A percentile compares a stretch with the other conserved stretches of the same genome.
phyloP scores from a whole-genome alignment of 2,329 filamentous ascomycete species.

The Hymenoscyphus albidus region DNA sequence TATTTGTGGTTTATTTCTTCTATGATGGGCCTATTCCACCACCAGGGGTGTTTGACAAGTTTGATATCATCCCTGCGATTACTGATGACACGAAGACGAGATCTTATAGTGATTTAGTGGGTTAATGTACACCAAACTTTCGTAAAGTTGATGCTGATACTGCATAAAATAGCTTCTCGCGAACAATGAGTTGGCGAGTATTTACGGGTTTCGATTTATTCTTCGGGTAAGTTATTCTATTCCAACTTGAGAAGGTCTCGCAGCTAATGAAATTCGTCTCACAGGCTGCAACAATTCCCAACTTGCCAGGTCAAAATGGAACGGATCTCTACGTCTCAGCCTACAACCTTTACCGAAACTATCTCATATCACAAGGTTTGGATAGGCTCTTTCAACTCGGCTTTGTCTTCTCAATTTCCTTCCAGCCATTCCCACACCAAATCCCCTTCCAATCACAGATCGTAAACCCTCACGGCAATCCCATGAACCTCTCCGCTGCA shows the following conservation, averaged over 20 bases:
- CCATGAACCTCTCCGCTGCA: conserved; percentile 26
- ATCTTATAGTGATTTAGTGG: conserved; percentile 36
- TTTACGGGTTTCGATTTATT: conserved; percentile 21
- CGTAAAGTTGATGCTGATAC: background rate
- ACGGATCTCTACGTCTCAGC: conserved; percentile 10
- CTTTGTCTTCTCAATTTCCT: conserved; percentile 10
- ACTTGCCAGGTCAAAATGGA: conserved; percentile 11
- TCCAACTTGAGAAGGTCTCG: background rate
- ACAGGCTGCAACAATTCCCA: conserved; percentile 14
- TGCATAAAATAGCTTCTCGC: background rate
- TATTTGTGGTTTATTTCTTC: conserved; percentile 36
- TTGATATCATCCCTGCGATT: conserved; percentile 17
- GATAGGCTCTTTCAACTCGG: conserved; percentile 3
- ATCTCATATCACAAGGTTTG: conserved; percentile 4
- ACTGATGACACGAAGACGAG: conserved; percentile 20
- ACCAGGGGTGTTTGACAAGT: conserved; percentile 26
- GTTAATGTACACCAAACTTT: background rate
- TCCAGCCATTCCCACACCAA: conserved; percentile 5
- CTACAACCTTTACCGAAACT: conserved; percentile 10
- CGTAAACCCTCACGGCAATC: conserved; percentile 19
- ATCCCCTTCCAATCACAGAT: background rate
- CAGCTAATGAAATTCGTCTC: background rate
- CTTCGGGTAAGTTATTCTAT: conserved; percentile 17
- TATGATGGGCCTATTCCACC: conserved; percentile 36
- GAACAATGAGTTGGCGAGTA: conserved; percentile 16